Evolutionary conservation across 257 asterid genomes (phyloP).

Genomic region (Solanum piurae): DNA sequence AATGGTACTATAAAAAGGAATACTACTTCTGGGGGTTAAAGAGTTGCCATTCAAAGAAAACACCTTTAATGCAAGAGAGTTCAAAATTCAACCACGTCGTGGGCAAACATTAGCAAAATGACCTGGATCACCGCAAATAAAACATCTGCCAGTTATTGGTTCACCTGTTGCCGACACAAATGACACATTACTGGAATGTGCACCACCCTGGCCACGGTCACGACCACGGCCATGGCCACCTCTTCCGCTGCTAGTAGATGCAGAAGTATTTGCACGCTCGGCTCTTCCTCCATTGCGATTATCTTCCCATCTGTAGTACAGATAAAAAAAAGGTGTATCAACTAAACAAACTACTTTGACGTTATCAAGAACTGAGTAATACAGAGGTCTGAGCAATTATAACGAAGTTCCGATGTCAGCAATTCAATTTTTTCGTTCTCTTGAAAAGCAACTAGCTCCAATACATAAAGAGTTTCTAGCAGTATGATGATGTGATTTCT

Average conservation of each 20-base stretch:
- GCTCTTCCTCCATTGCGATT: constrained; percentile 33
- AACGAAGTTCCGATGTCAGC: not conserved
- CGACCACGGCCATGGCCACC: constrained; percentile 45
- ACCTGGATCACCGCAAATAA: constrained; percentile 85
- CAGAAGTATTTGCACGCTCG: constrained; percentile 9
- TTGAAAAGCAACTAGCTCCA: not conserved
- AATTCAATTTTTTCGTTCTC: not conserved
- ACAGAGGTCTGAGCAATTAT: not conserved
- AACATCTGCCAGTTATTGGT: constrained; percentile 76
- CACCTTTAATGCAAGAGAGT: not conserved
- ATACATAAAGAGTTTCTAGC: not conserved
- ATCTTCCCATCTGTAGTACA: constrained; percentile 78
- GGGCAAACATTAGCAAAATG: constrained; percentile 88
- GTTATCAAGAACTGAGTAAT: not conserved
- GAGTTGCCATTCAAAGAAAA: not conserved
- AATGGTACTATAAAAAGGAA: not conserved
- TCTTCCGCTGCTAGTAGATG: constrained; percentile 37
- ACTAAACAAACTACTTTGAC: not conserved
- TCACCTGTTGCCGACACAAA: constrained; percentile 91
- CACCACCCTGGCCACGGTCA: constrained; percentile 22
- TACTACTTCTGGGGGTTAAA: not conserved
- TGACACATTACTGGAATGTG: constrained; percentile 26
- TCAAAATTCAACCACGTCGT: constrained; percentile 40
- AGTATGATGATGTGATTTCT: not conserved
- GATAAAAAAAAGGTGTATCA: not conserved